Evolutionary conservation across 352 stramenopile species (phyloP).

Genomic region (Globisporangium echinulatum): DNA sequence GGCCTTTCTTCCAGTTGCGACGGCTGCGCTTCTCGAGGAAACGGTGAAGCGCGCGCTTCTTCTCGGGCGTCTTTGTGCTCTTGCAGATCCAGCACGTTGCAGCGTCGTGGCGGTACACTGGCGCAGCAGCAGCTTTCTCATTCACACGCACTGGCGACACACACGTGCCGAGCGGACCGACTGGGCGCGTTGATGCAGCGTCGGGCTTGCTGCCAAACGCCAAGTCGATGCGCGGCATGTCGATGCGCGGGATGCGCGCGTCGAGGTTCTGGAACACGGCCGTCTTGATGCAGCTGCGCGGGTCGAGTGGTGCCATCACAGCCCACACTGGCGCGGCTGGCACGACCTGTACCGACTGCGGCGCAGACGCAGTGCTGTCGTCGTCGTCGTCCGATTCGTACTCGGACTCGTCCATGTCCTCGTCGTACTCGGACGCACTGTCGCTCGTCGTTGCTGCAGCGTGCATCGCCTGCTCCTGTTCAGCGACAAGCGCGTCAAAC

Average conservation of each 20-base stretch:
- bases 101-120: constrained; percentile 61
- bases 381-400: constrained; percentile 23
- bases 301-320: constrained; percentile 54
- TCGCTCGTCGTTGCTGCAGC: constrained; percentile 13
- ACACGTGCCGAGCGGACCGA: constrained; percentile 8
- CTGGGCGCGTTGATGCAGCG: constrained; percentile 4
- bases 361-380: constrained; percentile 5
- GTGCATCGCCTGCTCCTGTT: constrained; percentile 26
- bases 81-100: constrained; percentile 86
- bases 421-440: constrained; percentile 18
- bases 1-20: constrained; percentile 79
- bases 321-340: constrained; percentile 46
- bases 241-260: constrained; percentile 60
- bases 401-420: constrained; percentile 21
- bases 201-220: constrained; percentile 23
- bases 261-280: constrained; percentile 75
- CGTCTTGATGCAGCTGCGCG: constrained; percentile 69
- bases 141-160: constrained; percentile 48
- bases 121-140: constrained; percentile 25
- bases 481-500: constrained; percentile 53
- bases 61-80: constrained; percentile 72
- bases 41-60: constrained; percentile 77
- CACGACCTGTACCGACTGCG: constrained; percentile 31
- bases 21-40: constrained; percentile 78
- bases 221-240: constrained; percentile 70